Conservation (phyloP, 768 basidiomycete species). For the Pleurotus pulmonarius region DNA sequence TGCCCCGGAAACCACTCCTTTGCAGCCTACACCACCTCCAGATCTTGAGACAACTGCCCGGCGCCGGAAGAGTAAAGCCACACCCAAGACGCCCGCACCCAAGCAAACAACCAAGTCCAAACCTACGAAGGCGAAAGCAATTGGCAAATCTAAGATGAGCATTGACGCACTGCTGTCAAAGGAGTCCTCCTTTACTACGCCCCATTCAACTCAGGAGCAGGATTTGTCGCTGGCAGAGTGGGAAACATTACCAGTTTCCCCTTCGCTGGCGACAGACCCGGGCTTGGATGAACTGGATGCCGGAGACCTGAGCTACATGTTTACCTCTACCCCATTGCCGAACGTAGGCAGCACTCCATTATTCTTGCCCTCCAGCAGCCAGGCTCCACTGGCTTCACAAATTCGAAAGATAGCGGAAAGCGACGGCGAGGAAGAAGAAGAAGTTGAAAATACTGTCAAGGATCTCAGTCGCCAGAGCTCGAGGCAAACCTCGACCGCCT, state of each 20-base stretch:
- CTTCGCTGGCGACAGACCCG: slow-evolving; percentile 15
- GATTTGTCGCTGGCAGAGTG: slow-evolving; percentile 17
- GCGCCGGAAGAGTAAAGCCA: too few relatives aligned
- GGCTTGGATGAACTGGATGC: not conserved
- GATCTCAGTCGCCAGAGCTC: slow-evolving; percentile 11
- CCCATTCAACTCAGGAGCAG: not conserved
- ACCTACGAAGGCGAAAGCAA: slow-evolving; percentile 1
- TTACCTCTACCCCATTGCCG: not conserved
- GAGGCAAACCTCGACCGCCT: slow-evolving; percentile 19
- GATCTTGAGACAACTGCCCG: slow-evolving; percentile 2
- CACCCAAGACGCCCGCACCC: too few relatives aligned
- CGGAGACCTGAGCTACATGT: not conserved
- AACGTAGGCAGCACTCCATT: slow-evolving; percentile 26
- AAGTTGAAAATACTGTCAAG: slow-evolving; percentile 30
- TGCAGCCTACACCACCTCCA: slow-evolving; percentile 14
- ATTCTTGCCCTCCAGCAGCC: slow-evolving; percentile 52
- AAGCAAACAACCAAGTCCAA: too few relatives aligned
- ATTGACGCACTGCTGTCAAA: too few relatives aligned
- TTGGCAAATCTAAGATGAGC: too few relatives aligned
- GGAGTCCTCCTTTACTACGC: not conserved
- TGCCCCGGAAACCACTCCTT: not conserved
- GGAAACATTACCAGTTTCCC: slow-evolving; percentile 19
- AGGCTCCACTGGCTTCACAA: slow-evolving; percentile 46
- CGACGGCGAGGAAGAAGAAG: slow-evolving; percentile 31
- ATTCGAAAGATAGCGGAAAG: slow-evolving; percentile 25